Base-by-base conservation (phyloP, 306 rosid species). In the Senna siamea region DNA sequence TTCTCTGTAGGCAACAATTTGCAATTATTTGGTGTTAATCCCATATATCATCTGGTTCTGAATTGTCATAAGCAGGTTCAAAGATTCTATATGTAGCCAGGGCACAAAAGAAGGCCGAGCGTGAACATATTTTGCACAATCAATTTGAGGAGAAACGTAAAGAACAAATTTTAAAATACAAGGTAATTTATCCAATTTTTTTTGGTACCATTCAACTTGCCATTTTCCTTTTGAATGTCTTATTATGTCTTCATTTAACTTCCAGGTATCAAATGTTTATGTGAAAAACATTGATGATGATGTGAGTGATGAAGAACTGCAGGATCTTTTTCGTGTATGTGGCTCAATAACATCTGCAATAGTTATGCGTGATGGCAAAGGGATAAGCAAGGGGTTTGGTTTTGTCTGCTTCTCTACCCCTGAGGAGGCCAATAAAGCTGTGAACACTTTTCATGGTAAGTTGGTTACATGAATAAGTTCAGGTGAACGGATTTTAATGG, bases 41-140 rank as follows among this genome's bases (percentile, higher is more conserved):
- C 28, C 17, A 37, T 37, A 18, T 58, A 68, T 58, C 48, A 37
- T 35, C 23, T 75, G 53, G 72, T 69, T 83, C 53, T 78, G 65
- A 55, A 64, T 70, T 81, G 30, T 74, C 34, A 53, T 66, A 38
- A 77, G 69, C 80, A 93, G 97, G 96, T 72, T 87, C 97, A 68
- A 86, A 87, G 88, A 63, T 69, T 83, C 89, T 93, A 22, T 93
- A 89, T 66, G 96, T 89, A 56, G 92, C 93, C 46, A 85, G 92
- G 85, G 98, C 96, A 73, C 97, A 90, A 70, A 93, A 89, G 82
- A 89, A 83, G 87, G 84, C 89, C 6, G 98, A 93, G 79, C 98
- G 97, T 8, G 86, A 87, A 83, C 96, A 83, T 76, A 70, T 90
- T 69, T 79, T 93, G 82, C 85, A 78, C 50, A 81, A 52, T 58